Evolutionary conservation across 768 basidiomycete species (phyloP), one percentile per base, ranked within the genome.

Genomic region (Boletus tomentosulus): DNA sequence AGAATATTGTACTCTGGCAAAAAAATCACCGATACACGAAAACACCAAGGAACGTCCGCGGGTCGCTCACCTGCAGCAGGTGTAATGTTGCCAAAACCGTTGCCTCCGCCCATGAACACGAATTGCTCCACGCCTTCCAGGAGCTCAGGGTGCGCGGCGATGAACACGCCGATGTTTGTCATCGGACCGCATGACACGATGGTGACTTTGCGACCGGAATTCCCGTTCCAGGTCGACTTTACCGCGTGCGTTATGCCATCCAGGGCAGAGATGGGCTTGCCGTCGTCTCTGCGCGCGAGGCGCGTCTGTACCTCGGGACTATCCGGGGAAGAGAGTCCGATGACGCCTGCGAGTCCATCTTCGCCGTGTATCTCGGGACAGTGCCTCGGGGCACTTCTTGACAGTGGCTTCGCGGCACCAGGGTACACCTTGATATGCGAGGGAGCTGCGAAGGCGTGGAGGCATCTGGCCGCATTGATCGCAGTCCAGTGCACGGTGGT

Each of bases 81-180:
- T 8, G 87, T 85, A 31, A 86, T 76, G 63, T 94, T 95, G 0
- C 92, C 92, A 24, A 89, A 64, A 9, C 92, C 92, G 28, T 91
- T 84, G 3, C 84, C 91, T n/a, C 92, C 92, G 11, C 92, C 92
- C 92, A 96, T 95, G 62, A 92, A 78, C 13, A 82, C 78, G 41
- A 83, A 72, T 50, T 79, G 71, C 39, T 77, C 75, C 6, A 84
- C 68, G 11, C 71, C 78, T 3, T 73, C 72, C 19, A 80, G 57
- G 3, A 85, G 70, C 28, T 81, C 75, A 0, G 83, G 80, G 73
- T 83, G 80, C 2, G 78, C 78, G 53, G 74, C 73, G 16, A 85
- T 73, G 59, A 90, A 86, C 6, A 87, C 68, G 0, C 84, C 86
- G 34, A 89, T 76, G 57, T 94, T 96, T 19, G 93, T 94, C 83